phyloP scores from a whole-genome alignment of 148 eudicot species.

The Cornus kousa region DNA sequence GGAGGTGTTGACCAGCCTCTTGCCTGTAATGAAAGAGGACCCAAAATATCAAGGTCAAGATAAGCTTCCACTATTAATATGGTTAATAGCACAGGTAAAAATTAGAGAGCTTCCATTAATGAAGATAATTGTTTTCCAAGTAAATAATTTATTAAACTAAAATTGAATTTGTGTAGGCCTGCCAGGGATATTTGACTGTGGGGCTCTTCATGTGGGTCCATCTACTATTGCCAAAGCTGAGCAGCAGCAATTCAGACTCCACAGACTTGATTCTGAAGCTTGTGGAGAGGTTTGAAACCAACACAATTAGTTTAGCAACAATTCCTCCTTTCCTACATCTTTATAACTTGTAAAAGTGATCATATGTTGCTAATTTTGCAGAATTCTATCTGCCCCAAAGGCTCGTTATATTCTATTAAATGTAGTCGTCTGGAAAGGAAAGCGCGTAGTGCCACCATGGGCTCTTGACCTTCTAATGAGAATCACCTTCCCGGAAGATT shows the following conservation, averaged over 20 bases:
- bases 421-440: too few species aligned
- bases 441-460: too few species aligned
- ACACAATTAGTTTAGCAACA: not conserved
- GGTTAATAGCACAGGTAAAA: constrained; percentile 59
- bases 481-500: too few species aligned
- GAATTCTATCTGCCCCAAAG: too few species aligned
- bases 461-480: too few species aligned
- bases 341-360: not conserved
- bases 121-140: not conserved
- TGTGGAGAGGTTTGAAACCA: constrained; percentile 50
- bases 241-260: constrained; percentile 41
- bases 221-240: constrained; percentile 47
- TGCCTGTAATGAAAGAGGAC: constrained; percentile 16
- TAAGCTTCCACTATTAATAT: constrained; percentile 50
- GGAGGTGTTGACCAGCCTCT: constrained; percentile 40
- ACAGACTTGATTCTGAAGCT: constrained; percentile 63
- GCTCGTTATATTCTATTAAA: too few species aligned
- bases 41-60: constrained; percentile 9
- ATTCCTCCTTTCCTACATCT: not conserved
- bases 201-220: constrained; percentile 55
- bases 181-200: constrained; percentile 54
- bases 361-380: too few species aligned
- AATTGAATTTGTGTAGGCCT: constrained; percentile 34
- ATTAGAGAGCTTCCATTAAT: not conserved
- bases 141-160: not conserved